Conservation (phyloP, 2,329 filamentous ascomycete species). For the Cladosporium sp. region DNA sequence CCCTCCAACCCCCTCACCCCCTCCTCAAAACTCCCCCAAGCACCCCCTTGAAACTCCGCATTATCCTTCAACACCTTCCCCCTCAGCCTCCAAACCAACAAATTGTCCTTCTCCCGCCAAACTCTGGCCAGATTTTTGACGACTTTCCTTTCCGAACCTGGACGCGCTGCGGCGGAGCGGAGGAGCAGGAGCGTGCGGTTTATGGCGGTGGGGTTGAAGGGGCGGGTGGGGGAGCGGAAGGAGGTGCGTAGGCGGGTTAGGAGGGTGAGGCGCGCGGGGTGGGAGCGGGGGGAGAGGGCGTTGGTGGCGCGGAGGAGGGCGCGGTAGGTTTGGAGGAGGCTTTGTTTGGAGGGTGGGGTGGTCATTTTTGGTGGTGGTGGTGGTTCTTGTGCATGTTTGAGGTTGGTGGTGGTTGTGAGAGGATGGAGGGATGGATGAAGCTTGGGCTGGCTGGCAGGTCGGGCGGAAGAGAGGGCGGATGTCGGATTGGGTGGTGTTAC, state of each 20-base stretch:
- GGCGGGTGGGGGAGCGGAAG: conserved; percentile 44
- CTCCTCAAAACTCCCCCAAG: conserved; percentile 8
- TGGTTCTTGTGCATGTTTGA: no score
- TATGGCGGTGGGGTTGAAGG: conserved; percentile 50
- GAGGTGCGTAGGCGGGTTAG: conserved; percentile 49
- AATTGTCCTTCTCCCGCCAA: conserved; percentile 41
- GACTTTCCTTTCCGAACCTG: conserved; percentile 66
- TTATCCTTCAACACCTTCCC: conserved; percentile 4
- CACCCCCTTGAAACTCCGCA: conserved; percentile 2
- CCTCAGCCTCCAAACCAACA: background rate
- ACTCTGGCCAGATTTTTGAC: conserved; percentile 60
- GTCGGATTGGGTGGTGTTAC: background rate
- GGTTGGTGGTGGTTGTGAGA: conserved; percentile 70
- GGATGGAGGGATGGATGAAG: no score
- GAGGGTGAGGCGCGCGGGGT: conserved; percentile 60
- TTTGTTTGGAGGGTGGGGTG: conserved; percentile 33
- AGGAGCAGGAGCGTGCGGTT: conserved; percentile 67
- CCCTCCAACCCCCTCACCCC: conserved; percentile 22
- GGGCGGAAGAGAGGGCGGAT: conserved; percentile 69
- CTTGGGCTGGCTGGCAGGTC: conserved; percentile 94
- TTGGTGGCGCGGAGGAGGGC: conserved; percentile 64
- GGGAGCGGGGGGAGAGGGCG: conserved; percentile 46
- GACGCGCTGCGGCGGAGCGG: conserved; percentile 56
- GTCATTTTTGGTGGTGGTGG: conserved; percentile 65
- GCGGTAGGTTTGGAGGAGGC: conserved; percentile 43